Percentiles rank a stretch among this genome's conserved stretches.
phyloP scores from a whole-genome alignment of 805 yeast genomes.

The Hanseniaspora mollemarum region DNA sequence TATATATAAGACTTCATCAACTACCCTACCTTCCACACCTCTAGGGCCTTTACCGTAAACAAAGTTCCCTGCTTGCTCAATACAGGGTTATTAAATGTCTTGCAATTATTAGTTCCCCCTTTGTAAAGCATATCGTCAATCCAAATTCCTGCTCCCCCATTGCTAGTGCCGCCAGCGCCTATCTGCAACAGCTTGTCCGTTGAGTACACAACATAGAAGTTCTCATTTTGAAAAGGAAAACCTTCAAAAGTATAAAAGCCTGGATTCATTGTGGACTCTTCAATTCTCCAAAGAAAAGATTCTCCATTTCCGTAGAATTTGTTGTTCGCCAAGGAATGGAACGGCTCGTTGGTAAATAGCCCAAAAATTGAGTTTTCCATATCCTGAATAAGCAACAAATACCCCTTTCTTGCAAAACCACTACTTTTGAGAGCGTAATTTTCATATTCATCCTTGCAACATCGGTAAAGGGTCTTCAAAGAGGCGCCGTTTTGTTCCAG shows the following conservation, averaged over 20 bases:
- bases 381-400: constrained; percentile 63
- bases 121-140: constrained; percentile 57
- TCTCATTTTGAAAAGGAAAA: constrained; percentile 75
- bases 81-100: constrained; percentile 83
- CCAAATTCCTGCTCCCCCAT: constrained; percentile 57
- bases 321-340: constrained; percentile 58
- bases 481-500: constrained; percentile 89
- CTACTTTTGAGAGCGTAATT: constrained; percentile 35
- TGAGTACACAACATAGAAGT: constrained; percentile 76
- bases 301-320: constrained; percentile 89
- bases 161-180: constrained; percentile 88
- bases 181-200: constrained; percentile 65
- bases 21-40: constrained; percentile 69
- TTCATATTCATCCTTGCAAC: constrained; percentile 27
- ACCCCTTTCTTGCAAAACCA: constrained; percentile 44
- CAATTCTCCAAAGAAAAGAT: constrained; percentile 82
- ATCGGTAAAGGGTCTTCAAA: constrained; percentile 59
- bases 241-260: constrained; percentile 52
- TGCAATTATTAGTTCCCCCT: constrained; percentile 70
- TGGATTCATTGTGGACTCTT: constrained; percentile 30
- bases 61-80: constrained; percentile 48
- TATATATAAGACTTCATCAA: neutral
- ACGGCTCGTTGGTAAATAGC: constrained; percentile 60
- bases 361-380: constrained; percentile 57
- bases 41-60: constrained; percentile 66